Base-by-base conservation (phyloP, 164 flowering plant genomes). In the Nelumbo lutea region DNA sequence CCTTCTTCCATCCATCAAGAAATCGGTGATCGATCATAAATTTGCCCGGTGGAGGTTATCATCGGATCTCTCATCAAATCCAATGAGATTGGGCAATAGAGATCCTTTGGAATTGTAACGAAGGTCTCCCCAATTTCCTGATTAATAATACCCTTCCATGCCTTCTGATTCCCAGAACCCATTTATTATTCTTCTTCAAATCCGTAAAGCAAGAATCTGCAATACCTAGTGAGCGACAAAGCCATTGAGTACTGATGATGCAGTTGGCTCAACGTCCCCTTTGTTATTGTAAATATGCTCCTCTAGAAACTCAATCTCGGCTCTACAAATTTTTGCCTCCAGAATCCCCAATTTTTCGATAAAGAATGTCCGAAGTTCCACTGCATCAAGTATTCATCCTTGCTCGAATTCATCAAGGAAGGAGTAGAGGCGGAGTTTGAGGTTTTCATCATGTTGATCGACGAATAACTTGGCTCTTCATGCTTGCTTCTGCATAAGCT, bases 1-100 rank as follows among this genome's bases (percentile, higher is more conserved):
- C 98, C 98, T 77, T 89, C 90, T 57, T 88, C 96, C 74, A 90
- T 66, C 98, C 98, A 94, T 60, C 90, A 79, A 0, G 83, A 2
- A 38, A 94, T 94, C 0, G 93, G 88, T 42, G 76, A 46, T n/a
- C 96, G 87, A 72, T 94, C 98, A 65, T 89, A 94, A 0, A 96
- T 92, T 82, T 95, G 99, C 14, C 99, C 99, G 0, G 98, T 92
- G 0, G 88, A 85, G 5, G 88, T 70, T 3, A 87, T 85, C 65
- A 95, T 97, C 0, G 99, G 98, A 68, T 95, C 98, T 27, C 27
- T 27, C 27, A 27, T 27, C 27, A 27, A 27, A 27, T 27, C 27
- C 27, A 27, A 27, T 27, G 27, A 27, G 27, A 27, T 27, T 27
- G 27, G 27, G 27, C 27, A 27, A 27, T 27, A 27, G 27, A 27